Evolutionary conservation across 768 basidiomycete species (phyloP), one percentile per base, ranked within the genome.

Genomic region (Mycena latifolia): DNA sequence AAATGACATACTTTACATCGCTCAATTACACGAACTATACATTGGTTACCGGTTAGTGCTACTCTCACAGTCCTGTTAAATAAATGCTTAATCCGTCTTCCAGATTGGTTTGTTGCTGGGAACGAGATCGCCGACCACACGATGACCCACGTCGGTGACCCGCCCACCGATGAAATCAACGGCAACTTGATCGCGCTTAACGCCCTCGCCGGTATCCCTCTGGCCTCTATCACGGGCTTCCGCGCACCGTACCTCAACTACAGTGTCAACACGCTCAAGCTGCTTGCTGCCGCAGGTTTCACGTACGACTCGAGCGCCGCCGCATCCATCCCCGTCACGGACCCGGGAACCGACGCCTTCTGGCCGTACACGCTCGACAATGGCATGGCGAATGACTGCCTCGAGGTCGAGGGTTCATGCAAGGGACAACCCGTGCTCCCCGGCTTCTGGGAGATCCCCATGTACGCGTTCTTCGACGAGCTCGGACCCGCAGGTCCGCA

Each of bases 41-140:
- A 0, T 83, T 92, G 51, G 89, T 92, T 48, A 92, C 84, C 22
- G 83, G 84, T 83, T 45, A 25, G 76, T 24, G n/a, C n/a, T n/a
- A n/a, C 39, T 58, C 18, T 46, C 25, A 18, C 6, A n/a, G n/a
- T 29, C 41, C 37, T 47, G 52, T 4, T 1, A 61, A 52, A 35
- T 63, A 39, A 5, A 3, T 15, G 33, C 25, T 53, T 57, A 12
- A 45, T 51, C 28, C 9, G 31, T 61, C 4, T 6, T 0, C 10
- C 80, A 80, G 91, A 92, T 75, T 93, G 90, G 90, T 93, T 80
- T 75, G 91, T 92, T 31, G 90, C 89, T 5, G 92, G 92, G 24
- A 93, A 93, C 74, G 93, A 94, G 75, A 93, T 94, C 69, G 92
- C 90, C 28, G 92, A 92, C 77, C 91, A 92, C 74, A 90, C 91